phyloP scores from a whole-genome alignment of 805 yeast genomes.

The Candida manassasensis region DNA sequence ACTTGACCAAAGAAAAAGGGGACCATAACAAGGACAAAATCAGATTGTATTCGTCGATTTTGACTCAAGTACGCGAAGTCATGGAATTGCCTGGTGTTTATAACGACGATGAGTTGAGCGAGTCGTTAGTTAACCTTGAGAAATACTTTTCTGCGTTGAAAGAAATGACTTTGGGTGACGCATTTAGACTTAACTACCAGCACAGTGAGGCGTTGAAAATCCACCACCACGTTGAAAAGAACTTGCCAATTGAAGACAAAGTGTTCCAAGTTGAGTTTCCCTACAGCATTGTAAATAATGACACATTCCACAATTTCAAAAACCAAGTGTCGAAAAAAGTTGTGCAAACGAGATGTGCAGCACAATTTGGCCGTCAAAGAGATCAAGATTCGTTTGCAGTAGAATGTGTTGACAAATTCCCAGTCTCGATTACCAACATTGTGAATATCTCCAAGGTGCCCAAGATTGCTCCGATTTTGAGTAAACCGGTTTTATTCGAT shows the following conservation, averaged over 20 bases:
- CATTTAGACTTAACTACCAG: constrained; percentile 36
- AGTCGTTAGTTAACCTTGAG: constrained; percentile 48
- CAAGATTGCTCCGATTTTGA: constrained; percentile 53
- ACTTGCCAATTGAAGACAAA: constrained; percentile 11
- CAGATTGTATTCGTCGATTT: constrained; percentile 48
- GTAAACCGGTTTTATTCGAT: constrained; percentile 90
- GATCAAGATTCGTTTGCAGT: constrained; percentile 24
- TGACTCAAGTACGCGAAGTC: constrained; percentile 51
- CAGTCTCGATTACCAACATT: constrained; percentile 21
- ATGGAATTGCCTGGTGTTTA: constrained; percentile 89
- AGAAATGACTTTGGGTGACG: constrained; percentile 40
- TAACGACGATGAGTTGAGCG: constrained; percentile 66
- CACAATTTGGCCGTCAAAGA: constrained; percentile 33
- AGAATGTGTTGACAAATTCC: constrained; percentile 42
- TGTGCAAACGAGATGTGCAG: constrained; percentile 37
- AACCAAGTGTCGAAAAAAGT: constrained; percentile 13
- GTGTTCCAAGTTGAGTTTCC: constrained; percentile 36
- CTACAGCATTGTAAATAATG: constrained; percentile 36
- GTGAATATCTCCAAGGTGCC: constrained; percentile 19
- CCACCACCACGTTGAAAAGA: constrained; percentile 19
- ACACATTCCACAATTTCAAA: constrained; percentile 22
- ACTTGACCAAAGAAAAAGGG: constrained; percentile 19
- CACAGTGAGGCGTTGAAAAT: constrained; percentile 47
- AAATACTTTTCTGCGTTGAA: constrained; percentile 45
- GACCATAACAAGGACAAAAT: constrained; percentile 38